Evolutionary conservation across 345 rosid species (phyloP), one percentile per base, ranked within the genome.

Genomic region (Microcos paniculata): DNA sequence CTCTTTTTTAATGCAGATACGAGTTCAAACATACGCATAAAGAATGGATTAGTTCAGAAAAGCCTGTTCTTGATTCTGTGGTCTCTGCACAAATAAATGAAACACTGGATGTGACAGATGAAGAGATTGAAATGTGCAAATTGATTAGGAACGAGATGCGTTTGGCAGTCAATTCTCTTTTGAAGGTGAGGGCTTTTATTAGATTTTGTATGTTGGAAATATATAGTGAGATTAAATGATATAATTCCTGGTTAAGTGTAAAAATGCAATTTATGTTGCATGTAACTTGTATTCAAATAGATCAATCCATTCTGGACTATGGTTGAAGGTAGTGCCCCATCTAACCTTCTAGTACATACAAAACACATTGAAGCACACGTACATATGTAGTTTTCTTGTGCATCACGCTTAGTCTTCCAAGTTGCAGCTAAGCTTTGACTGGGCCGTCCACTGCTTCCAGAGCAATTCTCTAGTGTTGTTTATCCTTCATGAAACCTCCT

Each of bases 141-240:
- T 82, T 87, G 46, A 82, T 96, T 56, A 88, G 90, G 83, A 86
- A 79, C 70, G 94, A 96, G 83, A 88, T 85, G 88, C 92, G 99
- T 38, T 78, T 77, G 33, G 98, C 97, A 28, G 71, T 96, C 76
- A 80, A 78, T 69, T 84, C 87, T 48, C 94, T 96, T 86, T 84
- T 96, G 80, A 90, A 96, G 97, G 99, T 92, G 83, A 78, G n/a
- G 5, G 31, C 48, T 81, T 49, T 33, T 43, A 0, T 46, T 66
- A 12, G 55, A 40, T 73, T 57, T 56, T 67, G 26, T 19, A 0
- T 40, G 24, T 56, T 59, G 21, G 52, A 13, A 49, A 23, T 65
- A 31, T 43, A 46, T 58, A 59, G 14, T 16, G 46, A 33, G 62
- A 12, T 45, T 70, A 16, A n/a, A n/a, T 31, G 16, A 49, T 2